Evolutionary conservation across 306 rosid species (phyloP).

Genomic region (Dryas drummondii): DNA sequence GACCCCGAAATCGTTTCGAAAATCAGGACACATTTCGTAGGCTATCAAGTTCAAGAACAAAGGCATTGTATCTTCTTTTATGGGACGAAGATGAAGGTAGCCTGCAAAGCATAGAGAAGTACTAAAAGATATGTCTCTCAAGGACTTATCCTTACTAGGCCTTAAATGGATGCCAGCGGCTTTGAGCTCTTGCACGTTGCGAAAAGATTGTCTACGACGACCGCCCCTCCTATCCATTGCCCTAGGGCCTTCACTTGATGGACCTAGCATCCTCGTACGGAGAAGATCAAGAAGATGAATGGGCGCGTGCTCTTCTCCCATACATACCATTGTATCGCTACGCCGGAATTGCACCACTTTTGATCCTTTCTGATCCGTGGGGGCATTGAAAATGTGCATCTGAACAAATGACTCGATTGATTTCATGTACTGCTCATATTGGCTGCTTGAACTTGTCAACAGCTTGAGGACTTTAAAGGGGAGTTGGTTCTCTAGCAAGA

Average conservation of each 20-base stretch:
- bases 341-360: neutral
- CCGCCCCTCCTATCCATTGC: neutral
- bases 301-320: neutral
- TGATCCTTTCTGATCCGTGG: neutral
- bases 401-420: neutral
- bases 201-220: neutral
- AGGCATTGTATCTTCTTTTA: slow-evolving; percentile 10
- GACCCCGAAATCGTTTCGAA: slow-evolving; percentile 7
- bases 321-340: neutral
- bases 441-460: neutral
- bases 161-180: slow-evolving; percentile 1
- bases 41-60: slow-evolving; percentile 34
- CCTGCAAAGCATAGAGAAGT: neutral
- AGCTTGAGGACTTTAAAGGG: slow-evolving; percentile 17
- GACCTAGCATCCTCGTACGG: neutral
- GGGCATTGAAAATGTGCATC: neutral
- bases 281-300: slow-evolving; percentile 19
- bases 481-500: slow-evolving; percentile 35
- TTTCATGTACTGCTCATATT: neutral
- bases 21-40: slow-evolving; percentile 44
- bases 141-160: neutral
- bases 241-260: too few relatives aligned
- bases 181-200: neutral
- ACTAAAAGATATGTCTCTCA: neutral
- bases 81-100: slow-evolving; percentile 8